Conservation (phyloP, 2,329 filamentous ascomycete species). For the Hirsutella thompsonii region DNA sequence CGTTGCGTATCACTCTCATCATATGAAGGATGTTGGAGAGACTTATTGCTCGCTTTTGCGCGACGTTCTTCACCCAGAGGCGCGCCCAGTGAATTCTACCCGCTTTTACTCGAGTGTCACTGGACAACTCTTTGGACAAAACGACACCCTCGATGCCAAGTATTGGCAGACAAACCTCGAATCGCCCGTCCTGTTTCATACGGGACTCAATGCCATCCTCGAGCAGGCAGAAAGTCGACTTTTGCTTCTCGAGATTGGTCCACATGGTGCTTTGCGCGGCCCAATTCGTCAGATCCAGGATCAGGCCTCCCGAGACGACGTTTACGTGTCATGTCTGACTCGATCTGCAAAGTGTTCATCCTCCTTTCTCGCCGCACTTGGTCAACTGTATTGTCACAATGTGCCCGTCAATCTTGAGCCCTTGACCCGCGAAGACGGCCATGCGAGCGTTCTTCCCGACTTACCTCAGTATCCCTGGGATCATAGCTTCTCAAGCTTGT, state of each 20-base stretch:
- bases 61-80: not conserved
- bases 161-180: constrained; percentile 8
- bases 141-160: not conserved
- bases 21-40: not conserved
- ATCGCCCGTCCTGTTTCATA: constrained; percentile 7
- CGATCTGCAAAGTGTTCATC: not conserved
- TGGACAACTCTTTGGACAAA: not conserved
- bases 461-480: not conserved
- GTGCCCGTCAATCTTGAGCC: not conserved
- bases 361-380: not conserved
- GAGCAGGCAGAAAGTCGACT: too few relatives aligned
- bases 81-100: not conserved
- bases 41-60: not conserved
- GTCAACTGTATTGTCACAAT: not conserved
- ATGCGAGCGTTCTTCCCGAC: not conserved
- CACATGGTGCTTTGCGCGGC: not conserved
- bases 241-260: not conserved
- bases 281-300: not conserved
- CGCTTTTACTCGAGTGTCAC: constrained; percentile 4
- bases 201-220: too few relatives aligned
- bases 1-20: not conserved
- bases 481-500: not conserved
- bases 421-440: not conserved
- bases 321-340: not conserved
- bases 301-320: not conserved